A percentile compares a stretch with the other conserved stretches of the same genome.
phyloP scores from a whole-genome alignment of 163 green algal genomes.

The Chlamydomonas reinhardtii region DNA sequence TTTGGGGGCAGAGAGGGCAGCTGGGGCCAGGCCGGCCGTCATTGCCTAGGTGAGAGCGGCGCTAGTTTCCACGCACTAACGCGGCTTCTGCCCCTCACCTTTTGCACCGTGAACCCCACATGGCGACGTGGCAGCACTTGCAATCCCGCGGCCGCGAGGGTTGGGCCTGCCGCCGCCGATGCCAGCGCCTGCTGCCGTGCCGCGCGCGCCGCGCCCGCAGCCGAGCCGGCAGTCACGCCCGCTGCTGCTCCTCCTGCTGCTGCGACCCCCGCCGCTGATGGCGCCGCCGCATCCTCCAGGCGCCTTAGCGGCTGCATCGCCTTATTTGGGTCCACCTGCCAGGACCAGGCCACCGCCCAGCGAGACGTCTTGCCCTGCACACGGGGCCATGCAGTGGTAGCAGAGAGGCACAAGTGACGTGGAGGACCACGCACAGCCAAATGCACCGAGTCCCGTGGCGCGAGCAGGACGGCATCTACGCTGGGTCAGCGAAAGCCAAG shows the following conservation, averaged over 20 bases:
- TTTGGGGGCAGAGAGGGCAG: too few relatives aligned
- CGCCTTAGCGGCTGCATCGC: slow-evolving; percentile 68
- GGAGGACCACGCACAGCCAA: too few relatives aligned
- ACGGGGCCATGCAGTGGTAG: too few relatives aligned
- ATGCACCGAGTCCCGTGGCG: too few relatives aligned
- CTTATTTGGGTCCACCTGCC: slow-evolving; percentile 67
- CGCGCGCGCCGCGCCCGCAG: background rate
- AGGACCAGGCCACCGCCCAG: slow-evolving; percentile 91
- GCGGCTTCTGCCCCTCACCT: background rate
- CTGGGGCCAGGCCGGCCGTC: too few relatives aligned
- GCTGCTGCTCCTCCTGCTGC: background rate
- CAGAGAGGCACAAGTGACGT: too few relatives aligned
- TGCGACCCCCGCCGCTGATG: background rate
- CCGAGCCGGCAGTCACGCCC: too few relatives aligned
- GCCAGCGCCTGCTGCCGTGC: background rate
- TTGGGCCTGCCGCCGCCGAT: background rate
- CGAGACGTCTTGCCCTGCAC: slow-evolving; percentile 79
- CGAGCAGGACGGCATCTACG: too few relatives aligned
- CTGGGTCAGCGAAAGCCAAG: too few relatives aligned
- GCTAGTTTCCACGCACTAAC: too few relatives aligned
- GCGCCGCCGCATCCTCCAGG: background rate
- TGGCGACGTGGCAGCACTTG: slow-evolving; percentile 10
- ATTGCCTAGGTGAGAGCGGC: too few relatives aligned
- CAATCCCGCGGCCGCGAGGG: background rate
- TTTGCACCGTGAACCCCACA: slow-evolving; percentile 33